Evolutionary conservation across 495 filamentous ascomycete species (phyloP).

Genomic region (Evansstolkia leycettana): DNA sequence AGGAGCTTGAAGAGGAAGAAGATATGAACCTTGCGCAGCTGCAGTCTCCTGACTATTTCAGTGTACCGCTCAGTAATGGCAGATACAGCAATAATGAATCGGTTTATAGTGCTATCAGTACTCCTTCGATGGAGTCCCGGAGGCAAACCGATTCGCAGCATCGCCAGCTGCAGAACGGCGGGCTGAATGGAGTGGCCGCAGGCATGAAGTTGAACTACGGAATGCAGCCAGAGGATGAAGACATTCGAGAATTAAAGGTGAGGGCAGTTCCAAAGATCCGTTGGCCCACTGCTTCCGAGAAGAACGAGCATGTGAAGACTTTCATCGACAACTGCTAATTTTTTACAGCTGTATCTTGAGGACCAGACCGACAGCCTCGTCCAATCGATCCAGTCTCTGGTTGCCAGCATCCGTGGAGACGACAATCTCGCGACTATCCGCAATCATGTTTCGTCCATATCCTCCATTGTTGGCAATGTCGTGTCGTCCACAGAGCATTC

Average conservation of each 20-base stretch:
- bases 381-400: slow-evolving; percentile 69
- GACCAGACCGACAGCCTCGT: slow-evolving; percentile 73
- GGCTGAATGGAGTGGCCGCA: slow-evolving; percentile 17
- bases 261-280: slow-evolving; percentile 4
- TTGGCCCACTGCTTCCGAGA: too few relatives aligned
- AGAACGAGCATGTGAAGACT: too few relatives aligned
- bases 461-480: slow-evolving; percentile 56
- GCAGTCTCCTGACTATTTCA: slow-evolving; percentile 38
- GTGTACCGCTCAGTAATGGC: slow-evolving; percentile 30
- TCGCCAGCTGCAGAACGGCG: slow-evolving; percentile 10
- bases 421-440: slow-evolving; percentile 52
- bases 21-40: slow-evolving; percentile 36
- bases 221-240: slow-evolving; percentile 33
- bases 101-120: slow-evolving; percentile 41
- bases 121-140: slow-evolving; percentile 24
- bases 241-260: slow-evolving; percentile 65
- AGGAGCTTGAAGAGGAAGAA: slow-evolving; percentile 66
- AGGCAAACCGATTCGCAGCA: slow-evolving; percentile 8
- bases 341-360: slow-evolving; percentile 59
- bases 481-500: slow-evolving; percentile 51
- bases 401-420: slow-evolving; percentile 64
- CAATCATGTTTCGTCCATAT: slow-evolving; percentile 59
- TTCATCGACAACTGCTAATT: not conserved
- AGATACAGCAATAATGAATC: slow-evolving; percentile 37
- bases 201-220: slow-evolving; percentile 23